Evolutionary conservation across 1,139 yeast species (phyloP), one percentile per base, ranked within the genome.

Genomic region (Diutina pseudorugosa): DNA sequence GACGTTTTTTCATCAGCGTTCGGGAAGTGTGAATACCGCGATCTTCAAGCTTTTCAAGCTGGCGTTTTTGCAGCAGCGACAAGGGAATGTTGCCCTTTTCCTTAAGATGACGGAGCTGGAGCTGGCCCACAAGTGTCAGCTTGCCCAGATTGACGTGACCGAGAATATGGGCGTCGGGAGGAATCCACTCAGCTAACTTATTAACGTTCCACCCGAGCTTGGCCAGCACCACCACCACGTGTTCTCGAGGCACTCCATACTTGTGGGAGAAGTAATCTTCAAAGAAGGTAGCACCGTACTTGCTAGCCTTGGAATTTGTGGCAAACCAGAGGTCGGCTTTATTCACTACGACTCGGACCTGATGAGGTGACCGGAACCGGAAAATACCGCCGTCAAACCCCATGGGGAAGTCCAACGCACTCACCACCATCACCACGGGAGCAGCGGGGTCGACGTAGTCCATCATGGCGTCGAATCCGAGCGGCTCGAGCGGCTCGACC

Each of bases 101-200:
- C 4, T 12, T 25, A 9, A n/a, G 18, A 19, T 20, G 44, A 51
- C 68, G 66, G 16, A 79, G 58, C 36, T 83, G 59, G n/a, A 78
- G 62, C 58, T 75, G 78, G 2, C 21, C 36, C 40, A 84, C 73
- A 30, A 89, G 62, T 0, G 85, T 73, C 1, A 94, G 81, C 63
- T 89, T 89, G 0, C 97, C 97, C 16, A 81, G 73, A 61, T 88
- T 88, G 9, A 87, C 81, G 57, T 76, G 75, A 1, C 97, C 96
- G 12, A 88, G 69, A 41, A 89, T 64, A 61, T 80, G 84, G 27
- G 81, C 59, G 36, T 65, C 73, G 23, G 8, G 30, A 21, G 47
- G 47, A 14, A 43, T 19, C 47, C 47, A 43, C 25, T 12, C n/a
- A 62, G 11, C 62, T 58, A 21, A 78, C 58, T 11, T 66, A 53